These are phyloP conservation scores for Aspergillus ustus DNA, from an alignment of 2,329 filamentous ascomycete genomes.

Conservation along the genomic window DNA sequence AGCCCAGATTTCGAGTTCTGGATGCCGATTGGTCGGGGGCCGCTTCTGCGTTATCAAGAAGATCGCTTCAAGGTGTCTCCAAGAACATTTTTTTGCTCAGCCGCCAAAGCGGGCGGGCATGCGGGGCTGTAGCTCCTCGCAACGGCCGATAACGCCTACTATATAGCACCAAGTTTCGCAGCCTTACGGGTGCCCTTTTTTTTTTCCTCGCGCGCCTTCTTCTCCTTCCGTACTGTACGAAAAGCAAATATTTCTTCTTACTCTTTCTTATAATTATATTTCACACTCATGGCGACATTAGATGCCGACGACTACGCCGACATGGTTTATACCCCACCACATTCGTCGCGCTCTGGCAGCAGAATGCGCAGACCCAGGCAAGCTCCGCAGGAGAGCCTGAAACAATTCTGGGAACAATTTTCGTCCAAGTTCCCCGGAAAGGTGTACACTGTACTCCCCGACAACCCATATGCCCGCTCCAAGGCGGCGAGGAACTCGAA, in stretches of 20 bases:
- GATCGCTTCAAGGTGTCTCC: conserved; percentile 7
- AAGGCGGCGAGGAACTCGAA: conserved; percentile 62
- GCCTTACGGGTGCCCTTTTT: background rate
- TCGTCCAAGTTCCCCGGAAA: conserved; percentile 73
- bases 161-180: background rate
- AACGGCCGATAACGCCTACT: conserved; percentile 8
- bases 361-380: conserved; percentile 49
- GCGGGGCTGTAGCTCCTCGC: conserved; percentile 4
- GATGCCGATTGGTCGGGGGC: conserved; percentile 16
- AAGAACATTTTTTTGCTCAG: conserved; percentile 13
- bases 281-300: conserved; percentile 7
- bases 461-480: conserved; percentile 67
- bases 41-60: background rate
- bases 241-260: background rate
- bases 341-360: conserved; percentile 40
- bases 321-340: conserved; percentile 29
- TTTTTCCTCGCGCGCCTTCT: background rate
- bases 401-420: conserved; percentile 76
- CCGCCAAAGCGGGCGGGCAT: conserved; percentile 8
- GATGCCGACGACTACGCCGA: conserved; percentile 30
- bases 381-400: conserved; percentile 69
- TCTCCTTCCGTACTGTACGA: background rate
- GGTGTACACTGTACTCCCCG: conserved; percentile 72
- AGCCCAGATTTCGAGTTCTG: background rate
- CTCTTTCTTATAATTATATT: background rate